phyloP scores from a whole-genome alignment of 257 asterid species.

The Avicennia marina region DNA sequence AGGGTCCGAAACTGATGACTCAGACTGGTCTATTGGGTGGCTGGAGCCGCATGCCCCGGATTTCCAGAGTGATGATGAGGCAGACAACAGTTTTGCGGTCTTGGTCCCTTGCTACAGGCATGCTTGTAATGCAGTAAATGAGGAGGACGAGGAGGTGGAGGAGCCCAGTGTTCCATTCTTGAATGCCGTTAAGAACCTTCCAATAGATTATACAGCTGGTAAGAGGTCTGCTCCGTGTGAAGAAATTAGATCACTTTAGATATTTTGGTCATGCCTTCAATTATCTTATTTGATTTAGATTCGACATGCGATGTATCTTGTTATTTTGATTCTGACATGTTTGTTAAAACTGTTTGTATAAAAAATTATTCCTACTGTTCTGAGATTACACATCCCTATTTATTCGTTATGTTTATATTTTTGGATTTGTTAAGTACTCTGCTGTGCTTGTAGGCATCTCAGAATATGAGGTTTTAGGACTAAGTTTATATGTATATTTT shows the following conservation, averaged over 20 bases:
- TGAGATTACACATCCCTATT: too few relatives aligned
- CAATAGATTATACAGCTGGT: conserved; percentile 63
- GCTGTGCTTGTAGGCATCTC: too few relatives aligned
- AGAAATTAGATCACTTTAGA: conserved; percentile 9
- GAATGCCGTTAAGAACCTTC: conserved; percentile 43
- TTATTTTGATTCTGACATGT: too few relatives aligned
- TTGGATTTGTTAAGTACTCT: too few relatives aligned
- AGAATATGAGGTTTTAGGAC: too few relatives aligned
- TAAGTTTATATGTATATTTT: too few relatives aligned
- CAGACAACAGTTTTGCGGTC: conserved; percentile 83
- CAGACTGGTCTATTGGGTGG: conserved; percentile 99
- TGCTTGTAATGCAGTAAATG: conserved; percentile 32
- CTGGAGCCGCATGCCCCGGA: conserved; percentile 83
- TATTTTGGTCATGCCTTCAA: not conserved
- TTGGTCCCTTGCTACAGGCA: conserved; percentile 90
- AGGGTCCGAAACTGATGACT: conserved; percentile 84
- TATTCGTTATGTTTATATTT: too few relatives aligned
- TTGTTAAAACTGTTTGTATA: too few relatives aligned
- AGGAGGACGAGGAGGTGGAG: conserved; percentile 23
- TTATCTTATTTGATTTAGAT: too few relatives aligned
- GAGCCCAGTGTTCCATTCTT: conserved; percentile 43
- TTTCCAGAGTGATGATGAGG: conserved; percentile 78
- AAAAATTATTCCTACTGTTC: too few relatives aligned
- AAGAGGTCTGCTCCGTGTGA: conserved; percentile 20
- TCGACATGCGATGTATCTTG: too few relatives aligned